A percentile compares a stretch with the other conserved stretches of the same genome.
These are phyloP conservation scores for Brettanomyces naardenensis DNA, from an alignment of 805 yeast genomes.

Conservation along the genomic window DNA sequence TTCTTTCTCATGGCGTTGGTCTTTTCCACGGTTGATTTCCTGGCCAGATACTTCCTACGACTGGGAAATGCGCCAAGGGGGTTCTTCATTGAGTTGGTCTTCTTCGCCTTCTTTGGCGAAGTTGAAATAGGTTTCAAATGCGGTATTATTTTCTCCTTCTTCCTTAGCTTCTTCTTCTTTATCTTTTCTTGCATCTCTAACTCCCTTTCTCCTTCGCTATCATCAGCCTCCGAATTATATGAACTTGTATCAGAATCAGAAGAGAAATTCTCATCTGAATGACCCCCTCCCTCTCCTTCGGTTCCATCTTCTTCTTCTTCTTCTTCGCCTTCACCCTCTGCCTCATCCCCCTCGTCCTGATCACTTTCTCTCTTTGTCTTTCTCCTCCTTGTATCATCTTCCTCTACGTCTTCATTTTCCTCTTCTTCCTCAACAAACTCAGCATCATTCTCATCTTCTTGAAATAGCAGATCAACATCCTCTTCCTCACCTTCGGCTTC, in stretches of 20 bases:
- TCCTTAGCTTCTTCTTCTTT: constrained; percentile 32
- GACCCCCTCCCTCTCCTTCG: constrained; percentile 24
- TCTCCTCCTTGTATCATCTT: constrained; percentile 2
- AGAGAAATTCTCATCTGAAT: constrained; percentile 15
- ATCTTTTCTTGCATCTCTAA: constrained; percentile 25
- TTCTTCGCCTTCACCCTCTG: constrained; percentile 12
- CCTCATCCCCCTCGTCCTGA: constrained; percentile 23
- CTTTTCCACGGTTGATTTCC: constrained; percentile 70
- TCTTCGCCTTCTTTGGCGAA: constrained; percentile 22
- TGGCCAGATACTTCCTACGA: constrained; percentile 63
- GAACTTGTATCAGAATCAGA: constrained; percentile 45
- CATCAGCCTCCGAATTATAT: constrained; percentile 52
- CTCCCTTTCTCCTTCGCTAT: constrained; percentile 40
- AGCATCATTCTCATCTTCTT: constrained; percentile 51
- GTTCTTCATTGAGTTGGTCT: constrained; percentile 5
- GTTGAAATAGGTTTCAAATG: constrained; percentile 15
- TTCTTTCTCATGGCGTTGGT: constrained; percentile 71
- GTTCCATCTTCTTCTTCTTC: constrained; percentile 23
- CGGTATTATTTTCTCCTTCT: constrained; percentile 26
- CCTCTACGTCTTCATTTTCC: constrained; percentile 23
- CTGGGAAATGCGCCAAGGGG: constrained; percentile 26
- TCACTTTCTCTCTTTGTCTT: constrained; percentile 25
- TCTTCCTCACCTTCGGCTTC: constrained; percentile 49
- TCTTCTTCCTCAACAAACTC: constrained; percentile 32
- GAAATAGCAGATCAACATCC: constrained; percentile 63